A percentile compares a stretch with the other conserved stretches of the same genome.
Evolutionary conservation across 305 asterid genomes (phyloP).

Genomic region (Coffea humblotiana): DNA sequence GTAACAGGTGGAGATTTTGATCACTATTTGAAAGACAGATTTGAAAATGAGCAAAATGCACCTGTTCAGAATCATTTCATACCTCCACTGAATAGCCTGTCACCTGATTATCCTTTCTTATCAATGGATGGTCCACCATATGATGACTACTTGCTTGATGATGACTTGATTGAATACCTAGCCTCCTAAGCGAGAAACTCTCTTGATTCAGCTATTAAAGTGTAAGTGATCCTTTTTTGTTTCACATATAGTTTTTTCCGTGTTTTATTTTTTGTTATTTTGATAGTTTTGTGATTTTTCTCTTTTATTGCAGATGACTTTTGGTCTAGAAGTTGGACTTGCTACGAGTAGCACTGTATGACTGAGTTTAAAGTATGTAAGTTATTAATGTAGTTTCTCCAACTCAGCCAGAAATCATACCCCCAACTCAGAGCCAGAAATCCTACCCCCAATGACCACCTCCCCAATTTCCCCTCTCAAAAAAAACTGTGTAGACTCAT

Average conservation of each 20-base stretch:
- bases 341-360: background rate
- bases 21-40: conserved; percentile 39
- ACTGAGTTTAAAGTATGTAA: conserved; percentile 1
- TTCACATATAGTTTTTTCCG: background rate
- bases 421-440: background rate
- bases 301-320: background rate
- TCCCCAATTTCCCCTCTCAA: background rate
- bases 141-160: conserved; percentile 33
- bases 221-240: conserved; percentile 7
- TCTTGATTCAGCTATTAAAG: background rate
- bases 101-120: conserved; percentile 45
- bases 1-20: conserved; percentile 28
- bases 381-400: background rate
- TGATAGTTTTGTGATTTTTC: background rate
- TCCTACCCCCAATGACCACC: background rate
- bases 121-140: conserved; percentile 43
- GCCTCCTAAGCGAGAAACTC: conserved; percentile 32
- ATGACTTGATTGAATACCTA: conserved; percentile 36
- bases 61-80: conserved; percentile 25
- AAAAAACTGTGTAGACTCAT: background rate
- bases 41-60: conserved; percentile 42
- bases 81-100: conserved; percentile 40
- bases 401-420: background rate
- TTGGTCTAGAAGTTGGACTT: background rate
- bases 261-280: background rate